phyloP scores from a whole-genome alignment of 176 grass and related monocot species.

The Thalia dealbata region DNA sequence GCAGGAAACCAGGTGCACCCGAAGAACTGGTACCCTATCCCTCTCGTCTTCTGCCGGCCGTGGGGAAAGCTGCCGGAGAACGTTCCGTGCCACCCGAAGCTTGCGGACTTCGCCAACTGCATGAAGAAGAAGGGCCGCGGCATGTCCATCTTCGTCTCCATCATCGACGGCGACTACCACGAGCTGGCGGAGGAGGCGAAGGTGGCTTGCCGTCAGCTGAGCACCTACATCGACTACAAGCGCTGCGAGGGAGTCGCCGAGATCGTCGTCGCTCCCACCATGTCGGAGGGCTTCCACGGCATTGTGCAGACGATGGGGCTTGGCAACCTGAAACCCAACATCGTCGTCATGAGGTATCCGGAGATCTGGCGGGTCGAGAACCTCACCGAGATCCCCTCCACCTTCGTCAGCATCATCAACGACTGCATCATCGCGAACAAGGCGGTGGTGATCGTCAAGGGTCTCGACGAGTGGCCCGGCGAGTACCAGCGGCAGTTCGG shows the following conservation, averaged over 20 bases:
- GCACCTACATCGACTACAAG: constrained; percentile 90
- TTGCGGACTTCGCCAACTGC: constrained; percentile 96
- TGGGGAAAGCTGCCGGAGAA: constrained; percentile 98
- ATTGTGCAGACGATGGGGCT: constrained; percentile 96
- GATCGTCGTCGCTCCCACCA: constrained; percentile 84
- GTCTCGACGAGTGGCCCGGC: constrained; percentile 96
- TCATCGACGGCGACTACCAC: constrained; percentile 91
- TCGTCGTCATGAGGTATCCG: constrained; percentile 89
- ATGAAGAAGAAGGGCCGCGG: constrained; percentile 99
- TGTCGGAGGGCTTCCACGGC: constrained; percentile 82
- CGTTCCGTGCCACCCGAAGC: constrained; percentile 93
- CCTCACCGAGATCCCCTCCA: constrained; percentile 80
- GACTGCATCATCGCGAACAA: constrained; percentile 99
- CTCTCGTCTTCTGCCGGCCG: constrained; percentile 92
- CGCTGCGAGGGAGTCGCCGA: constrained; percentile 89
- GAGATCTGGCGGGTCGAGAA: constrained; percentile 95
- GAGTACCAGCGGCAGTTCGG: constrained; percentile 88
- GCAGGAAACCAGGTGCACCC: constrained; percentile 96
- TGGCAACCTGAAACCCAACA: constrained; percentile 96
- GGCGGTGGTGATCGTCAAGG: constrained; percentile 92
- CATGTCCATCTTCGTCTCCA: constrained; percentile 95
- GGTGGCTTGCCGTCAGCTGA: constrained; percentile 64
- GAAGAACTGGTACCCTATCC: constrained; percentile 99
- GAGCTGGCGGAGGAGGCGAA: constrained; percentile 87
- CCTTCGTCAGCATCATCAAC: constrained; percentile 94